Evolutionary conservation across 306 rosid species (phyloP).

Genomic region (Datisca glomerata): DNA sequence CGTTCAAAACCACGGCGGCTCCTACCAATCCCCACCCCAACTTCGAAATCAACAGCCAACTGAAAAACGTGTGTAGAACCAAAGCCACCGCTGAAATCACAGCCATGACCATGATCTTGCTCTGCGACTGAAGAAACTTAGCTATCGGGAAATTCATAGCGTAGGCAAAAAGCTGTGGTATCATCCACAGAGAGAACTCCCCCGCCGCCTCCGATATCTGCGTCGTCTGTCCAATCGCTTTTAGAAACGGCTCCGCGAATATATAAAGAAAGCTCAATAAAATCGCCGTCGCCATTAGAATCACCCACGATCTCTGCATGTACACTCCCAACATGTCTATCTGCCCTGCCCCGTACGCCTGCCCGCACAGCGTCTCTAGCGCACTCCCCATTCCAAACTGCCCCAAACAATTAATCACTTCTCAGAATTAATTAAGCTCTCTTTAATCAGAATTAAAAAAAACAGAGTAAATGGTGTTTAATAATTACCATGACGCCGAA

Average conservation of each 20-base stretch:
- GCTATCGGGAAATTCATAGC: slow-evolving; percentile 61
- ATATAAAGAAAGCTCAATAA: slow-evolving; percentile 33
- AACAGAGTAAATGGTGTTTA: neutral
- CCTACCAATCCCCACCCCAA: slow-evolving; percentile 63
- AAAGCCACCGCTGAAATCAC: slow-evolving; percentile 43
- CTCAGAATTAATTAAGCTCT: no score
- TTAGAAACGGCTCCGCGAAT: slow-evolving; percentile 37
- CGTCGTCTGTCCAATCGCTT: slow-evolving; percentile 49
- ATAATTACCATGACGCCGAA: slow-evolving; percentile 53
- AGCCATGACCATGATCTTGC: slow-evolving; percentile 87
- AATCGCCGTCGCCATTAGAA: slow-evolving; percentile 33
- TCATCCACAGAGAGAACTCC: slow-evolving; percentile 59
- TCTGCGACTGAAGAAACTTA: slow-evolving; percentile 81
- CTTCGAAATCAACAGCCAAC: slow-evolving; percentile 64
- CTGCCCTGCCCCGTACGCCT: slow-evolving; percentile 76
- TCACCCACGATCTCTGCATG: slow-evolving; percentile 90
- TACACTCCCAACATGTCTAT: slow-evolving; percentile 68
- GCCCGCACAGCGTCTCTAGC: slow-evolving; percentile 83
- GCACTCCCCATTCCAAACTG: slow-evolving; percentile 97
- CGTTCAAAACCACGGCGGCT: slow-evolving; percentile 54
- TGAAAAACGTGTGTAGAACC: slow-evolving; percentile 44
- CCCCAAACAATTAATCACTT: no score
- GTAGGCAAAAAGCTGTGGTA: slow-evolving; percentile 83
- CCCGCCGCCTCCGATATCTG: slow-evolving; percentile 69
- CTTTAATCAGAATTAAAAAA: neutral